Evolutionary conservation across 2,329 filamentous ascomycete genomes (phyloP), one percentile per base, ranked within the genome.

Genomic region (Botrytis paeoniae): DNA sequence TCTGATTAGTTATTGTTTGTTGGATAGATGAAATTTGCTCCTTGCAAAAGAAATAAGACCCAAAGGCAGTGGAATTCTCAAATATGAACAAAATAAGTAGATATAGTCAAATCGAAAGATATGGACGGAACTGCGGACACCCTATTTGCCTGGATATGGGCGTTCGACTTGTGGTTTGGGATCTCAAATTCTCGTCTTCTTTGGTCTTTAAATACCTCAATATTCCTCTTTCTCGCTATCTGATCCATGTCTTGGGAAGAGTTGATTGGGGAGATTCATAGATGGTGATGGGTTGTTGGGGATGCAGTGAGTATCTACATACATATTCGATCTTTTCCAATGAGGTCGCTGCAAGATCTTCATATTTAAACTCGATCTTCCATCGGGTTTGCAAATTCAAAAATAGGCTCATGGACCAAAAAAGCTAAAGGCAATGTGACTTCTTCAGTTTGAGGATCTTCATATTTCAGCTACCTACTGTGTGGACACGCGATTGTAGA

Each of bases 61-160:
- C n/a, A n/a, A n/a, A n/a, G n/a, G n/a, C n/a, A n/a, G 32, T 35
- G 32, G 41, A 43, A 43, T 43, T 1, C 18, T 1, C 7, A 43
- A 16, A 18, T 43, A 18, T 7, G 41, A 43, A 43, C 43, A 4
- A 45, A 20, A 7, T 20, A 45, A 45, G 1, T 25, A 48, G 3
- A 48, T 25, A 12, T 48, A 25, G 45, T 25, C 22, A 48, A 48
- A 48, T 48, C 9, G 22, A 51, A 25, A 51, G 9, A 51, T 25
- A 25, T 25, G 4, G 22, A 12, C 20, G 20, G 43, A 45, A 22
- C 43, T 45, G 43, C 2, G 7, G 43, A 22, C 7, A 45, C 20
- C 3, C 18, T 9, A 1, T 9, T 22, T 7, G 41, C 16, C 41
- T 43, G 20, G 0, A 9, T 45, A 22, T 1, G 7, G 7, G 2